phyloP scores from a whole-genome alignment of 2,329 filamentous ascomycete species.

The Colletotrichum sp. region DNA sequence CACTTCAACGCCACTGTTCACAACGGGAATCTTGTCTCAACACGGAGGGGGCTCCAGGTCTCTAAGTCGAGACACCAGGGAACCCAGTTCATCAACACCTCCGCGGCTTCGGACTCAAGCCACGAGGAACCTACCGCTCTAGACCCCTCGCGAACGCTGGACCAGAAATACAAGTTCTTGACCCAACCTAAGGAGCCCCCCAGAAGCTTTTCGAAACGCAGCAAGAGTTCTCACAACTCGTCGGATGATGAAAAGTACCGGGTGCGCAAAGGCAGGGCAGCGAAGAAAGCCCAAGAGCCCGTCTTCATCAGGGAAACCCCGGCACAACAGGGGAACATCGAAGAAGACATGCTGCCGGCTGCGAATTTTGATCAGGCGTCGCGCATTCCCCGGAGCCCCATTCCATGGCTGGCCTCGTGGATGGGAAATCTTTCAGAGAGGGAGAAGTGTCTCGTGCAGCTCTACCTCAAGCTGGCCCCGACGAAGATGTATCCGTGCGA shows the following conservation, averaged over 20 bases:
- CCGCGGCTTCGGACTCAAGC: slow-evolving; percentile 10
- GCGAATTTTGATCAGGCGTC: background rate
- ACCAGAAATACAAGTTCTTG: slow-evolving; percentile 30
- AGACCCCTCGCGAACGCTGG: slow-evolving; percentile 10
- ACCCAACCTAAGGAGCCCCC: slow-evolving; percentile 18
- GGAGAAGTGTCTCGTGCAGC: slow-evolving; percentile 30
- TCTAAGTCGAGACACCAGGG: slow-evolving; percentile 43
- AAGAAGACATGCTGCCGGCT: background rate
- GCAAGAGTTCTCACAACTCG: background rate
- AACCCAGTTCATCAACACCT: slow-evolving; percentile 42
- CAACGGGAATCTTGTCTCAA: slow-evolving; percentile 40
- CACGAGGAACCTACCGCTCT: background rate
- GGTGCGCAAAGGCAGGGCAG: background rate
- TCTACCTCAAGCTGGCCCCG: slow-evolving; percentile 29
- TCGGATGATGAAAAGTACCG: background rate
- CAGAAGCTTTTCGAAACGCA: background rate
- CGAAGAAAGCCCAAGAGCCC: background rate
- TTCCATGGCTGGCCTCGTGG: background rate
- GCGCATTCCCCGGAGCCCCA: background rate
- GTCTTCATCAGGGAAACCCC: background rate
- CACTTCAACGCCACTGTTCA: slow-evolving; percentile 41
- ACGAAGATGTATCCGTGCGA: slow-evolving; percentile 36
- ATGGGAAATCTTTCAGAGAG: slow-evolving; percentile 15
- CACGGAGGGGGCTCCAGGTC: slow-evolving; percentile 41
- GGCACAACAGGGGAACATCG: background rate